Evolutionary conservation across 1,139 yeast species (phyloP), one percentile per base, ranked within the genome.

Genomic region (Yueomyces sp.): DNA sequence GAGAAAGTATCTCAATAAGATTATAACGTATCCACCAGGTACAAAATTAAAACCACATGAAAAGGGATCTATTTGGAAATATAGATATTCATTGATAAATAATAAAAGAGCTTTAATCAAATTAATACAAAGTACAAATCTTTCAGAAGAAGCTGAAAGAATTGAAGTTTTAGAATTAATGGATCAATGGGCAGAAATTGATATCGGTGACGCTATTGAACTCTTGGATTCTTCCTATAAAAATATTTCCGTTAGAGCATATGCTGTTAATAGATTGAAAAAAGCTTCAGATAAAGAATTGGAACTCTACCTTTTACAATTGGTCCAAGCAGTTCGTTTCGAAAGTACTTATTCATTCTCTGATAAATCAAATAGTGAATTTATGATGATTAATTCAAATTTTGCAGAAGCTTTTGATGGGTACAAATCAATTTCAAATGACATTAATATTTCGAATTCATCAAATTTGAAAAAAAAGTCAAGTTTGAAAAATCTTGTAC

Each of bases 181-280:
- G 44, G 68, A 71, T 31, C 61, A 67, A 38, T 76, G 81, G 81
- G 85, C 82, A 12, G 84, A 81, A 50, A 80, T 86, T 44, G 95
- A 86, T 50, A 81, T 91, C 34, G 96, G 91, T 42, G 97, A 91
- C 62, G 95, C 97, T 0, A 68, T 91, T 44, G 98, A 91, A 57
- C 66, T 91, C 12, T 66, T 91, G 38, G 86, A 96, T 11, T 84
- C 85, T 19, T 75, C 75, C 44, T 89, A 78, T 55, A 68, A 58
- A 51, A 73, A 70, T 52, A 65, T 67, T 9, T 69, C 71, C 44
- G 83, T 78, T 27, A 67, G 97, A 39, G 75, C 82, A 9, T 83
- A 86, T 66, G 98, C 98, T 0, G 95, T 93, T 1, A 84, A 84
- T 49, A 65, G 97, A 44, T 66, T 93, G 42, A 73, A 76, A 46